A percentile compares a stretch with the other conserved stretches of the same genome.
Evolutionary conservation across 495 filamentous ascomycete genomes (phyloP).

Genomic region (Penicillium paradoxum): DNA sequence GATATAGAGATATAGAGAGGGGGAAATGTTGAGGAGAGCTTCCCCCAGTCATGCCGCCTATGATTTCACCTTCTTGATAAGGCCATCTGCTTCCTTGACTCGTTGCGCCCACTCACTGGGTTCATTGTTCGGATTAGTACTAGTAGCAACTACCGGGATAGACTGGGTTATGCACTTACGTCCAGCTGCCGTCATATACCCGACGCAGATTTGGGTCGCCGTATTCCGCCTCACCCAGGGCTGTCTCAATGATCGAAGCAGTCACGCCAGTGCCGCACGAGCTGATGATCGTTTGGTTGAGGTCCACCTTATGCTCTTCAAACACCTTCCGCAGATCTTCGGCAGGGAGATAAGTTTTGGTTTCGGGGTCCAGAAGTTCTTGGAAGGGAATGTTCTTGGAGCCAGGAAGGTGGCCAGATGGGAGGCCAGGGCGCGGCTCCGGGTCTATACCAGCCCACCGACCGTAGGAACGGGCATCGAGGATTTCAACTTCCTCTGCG

Average conservation of each 20-base stretch:
- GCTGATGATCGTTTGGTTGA: constrained; percentile 77
- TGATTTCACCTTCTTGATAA: constrained; percentile 51
- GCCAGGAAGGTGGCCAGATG: constrained; percentile 87
- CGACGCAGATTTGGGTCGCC: constrained; percentile 61
- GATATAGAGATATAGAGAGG: constrained; percentile 2
- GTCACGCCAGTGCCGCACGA: constrained; percentile 94
- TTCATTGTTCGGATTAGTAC: constrained; percentile 10
- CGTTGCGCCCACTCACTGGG: constrained; percentile 73
- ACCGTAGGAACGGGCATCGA: constrained; percentile 79
- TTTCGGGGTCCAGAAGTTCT: constrained; percentile 73
- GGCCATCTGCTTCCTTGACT: constrained; percentile 51
- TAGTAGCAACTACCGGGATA: not conserved
- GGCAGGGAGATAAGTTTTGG: constrained; percentile 70
- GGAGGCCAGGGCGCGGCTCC: constrained; percentile 81
- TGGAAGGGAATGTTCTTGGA: constrained; percentile 79
- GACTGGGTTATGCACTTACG: constrained; percentile 56
- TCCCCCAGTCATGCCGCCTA: constrained; percentile 7
- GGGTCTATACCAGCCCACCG: constrained; percentile 79
- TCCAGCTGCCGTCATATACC: constrained; percentile 97
- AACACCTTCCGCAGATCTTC: constrained; percentile 74
- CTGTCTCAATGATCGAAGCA: constrained; percentile 86
- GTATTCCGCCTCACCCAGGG: constrained; percentile 71
- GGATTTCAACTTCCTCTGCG: constrained; percentile 72
- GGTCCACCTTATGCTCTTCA: constrained; percentile 68
- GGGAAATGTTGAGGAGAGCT: constrained; percentile 3